These are phyloP conservation scores for Scopulariopsis brevicaulis DNA, from an alignment of 2,329 filamentous ascomycete species.

Conservation along the genomic window DNA sequence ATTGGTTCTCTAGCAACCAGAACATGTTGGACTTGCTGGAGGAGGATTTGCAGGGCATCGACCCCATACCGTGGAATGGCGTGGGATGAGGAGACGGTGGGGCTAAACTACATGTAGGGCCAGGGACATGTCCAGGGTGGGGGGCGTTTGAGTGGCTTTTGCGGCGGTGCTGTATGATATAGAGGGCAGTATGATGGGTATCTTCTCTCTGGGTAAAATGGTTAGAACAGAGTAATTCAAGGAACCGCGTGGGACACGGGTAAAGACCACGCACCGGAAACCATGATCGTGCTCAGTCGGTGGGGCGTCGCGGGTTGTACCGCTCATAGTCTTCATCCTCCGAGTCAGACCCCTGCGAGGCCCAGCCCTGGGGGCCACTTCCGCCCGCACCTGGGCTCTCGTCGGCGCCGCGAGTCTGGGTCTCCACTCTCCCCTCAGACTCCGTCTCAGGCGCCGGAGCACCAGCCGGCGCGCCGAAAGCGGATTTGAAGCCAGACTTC, in stretches of 20 bases:
- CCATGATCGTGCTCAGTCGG: slow-evolving; percentile 32
- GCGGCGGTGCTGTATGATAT: not conserved
- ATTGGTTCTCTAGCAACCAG: slow-evolving; percentile 55
- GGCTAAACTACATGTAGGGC: not conserved
- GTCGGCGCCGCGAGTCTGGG: not conserved
- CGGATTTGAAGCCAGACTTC: slow-evolving; percentile 74
- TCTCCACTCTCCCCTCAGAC: not conserved
- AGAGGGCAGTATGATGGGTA: not conserved
- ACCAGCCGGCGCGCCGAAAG: slow-evolving; percentile 34
- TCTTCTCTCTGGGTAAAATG: slow-evolving; percentile 3
- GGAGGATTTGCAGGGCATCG: slow-evolving; percentile 41
- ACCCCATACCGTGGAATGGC: slow-evolving; percentile 9
- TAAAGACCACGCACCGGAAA: not conserved
- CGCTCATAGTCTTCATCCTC: slow-evolving; percentile 63
- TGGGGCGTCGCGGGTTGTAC: slow-evolving; percentile 50
- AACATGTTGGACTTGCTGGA: slow-evolving; percentile 56
- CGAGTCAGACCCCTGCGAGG: slow-evolving; percentile 42
- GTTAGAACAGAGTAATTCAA: not conserved
- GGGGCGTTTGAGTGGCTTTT: not conserved
- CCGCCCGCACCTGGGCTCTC: not conserved
- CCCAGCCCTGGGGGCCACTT: not conserved
- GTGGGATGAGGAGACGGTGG: not conserved
- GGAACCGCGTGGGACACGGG: not conserved
- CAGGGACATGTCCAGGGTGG: not conserved
- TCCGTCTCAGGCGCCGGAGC: slow-evolving; percentile 16